Base-by-base conservation (phyloP, 805 yeast species). In the Metschnikowia proteae region DNA sequence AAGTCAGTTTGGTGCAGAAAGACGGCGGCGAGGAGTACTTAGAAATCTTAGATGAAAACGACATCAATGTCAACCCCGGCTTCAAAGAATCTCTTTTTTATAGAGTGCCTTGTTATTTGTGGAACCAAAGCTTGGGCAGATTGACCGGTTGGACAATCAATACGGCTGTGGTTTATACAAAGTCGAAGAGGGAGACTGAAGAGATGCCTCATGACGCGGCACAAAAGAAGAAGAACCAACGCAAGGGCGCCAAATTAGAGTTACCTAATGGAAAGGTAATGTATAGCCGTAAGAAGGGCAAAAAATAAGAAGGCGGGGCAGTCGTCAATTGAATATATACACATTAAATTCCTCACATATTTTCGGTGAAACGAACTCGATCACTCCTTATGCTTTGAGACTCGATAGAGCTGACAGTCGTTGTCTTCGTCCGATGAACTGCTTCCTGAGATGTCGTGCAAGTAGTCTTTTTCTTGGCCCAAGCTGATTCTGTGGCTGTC, bases 261-360 rank as follows among this genome's bases (percentile, higher is more conserved):
- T 67, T 83, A 50, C 84, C 85, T 7, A 83, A 82, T 58, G 88
- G 88, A 0, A 82, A 82, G 59, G 79, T 79, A 8, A 71, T 80
- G 13, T 71, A 70, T 47, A 65, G 47, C 26, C 52, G 60, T 4
- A 57, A 52, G 27, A 51, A 51, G 44, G 47, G 52, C 10, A 51
- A 48, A 37, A 32, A 32, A 22, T 41, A 42, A 32, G 7, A 33
- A 34, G 32, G 38, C 36, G 43, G 30, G 35, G 27, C 35, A n/a
- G 43, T 40, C 43, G 36, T 31, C 43, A 40, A 30, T 26, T 31
- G 27, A 31, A 23, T 40, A 40, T 23, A 31, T 40, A 40, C 11
- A 40, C 23, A 30, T 33, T 42, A 26, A 27, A 34, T 30, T 32
- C 26, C 3, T 17, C 30, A 5, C 17, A 7, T 26, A 22, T 17